These are phyloP conservation scores for Penicillium sp. DNA, from an alignment of 2,329 filamentous ascomycete genomes.

Conservation along the genomic window DNA sequence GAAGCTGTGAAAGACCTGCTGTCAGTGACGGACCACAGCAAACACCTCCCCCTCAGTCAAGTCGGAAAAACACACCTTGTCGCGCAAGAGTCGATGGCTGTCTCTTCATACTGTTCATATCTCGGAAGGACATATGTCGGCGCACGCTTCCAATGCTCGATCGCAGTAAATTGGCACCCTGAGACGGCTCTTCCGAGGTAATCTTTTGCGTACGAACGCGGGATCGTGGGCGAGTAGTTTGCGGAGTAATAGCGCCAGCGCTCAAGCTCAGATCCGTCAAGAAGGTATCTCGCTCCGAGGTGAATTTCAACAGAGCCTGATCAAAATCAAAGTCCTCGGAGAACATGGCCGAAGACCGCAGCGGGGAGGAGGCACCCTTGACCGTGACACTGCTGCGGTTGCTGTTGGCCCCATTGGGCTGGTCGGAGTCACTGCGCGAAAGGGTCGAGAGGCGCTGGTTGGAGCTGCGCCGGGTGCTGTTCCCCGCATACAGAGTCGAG, in stretches of 20 bases:
- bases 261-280: constrained; percentile 88
- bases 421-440: constrained; percentile 51
- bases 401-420: constrained; percentile 55
- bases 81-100: constrained; percentile 74
- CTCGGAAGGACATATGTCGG: constrained; percentile 86
- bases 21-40: constrained; percentile 12
- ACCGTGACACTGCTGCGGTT: constrained; percentile 68
- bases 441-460: constrained; percentile 49
- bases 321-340: constrained; percentile 87
- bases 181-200: constrained; percentile 66
- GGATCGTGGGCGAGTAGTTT: constrained; percentile 65
- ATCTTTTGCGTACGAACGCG: constrained; percentile 82
- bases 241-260: constrained; percentile 74
- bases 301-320: constrained; percentile 88
- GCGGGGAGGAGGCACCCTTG: constrained; percentile 42
- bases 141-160: constrained; percentile 80
- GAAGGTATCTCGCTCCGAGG: constrained; percentile 91
- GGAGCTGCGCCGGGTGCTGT: constrained; percentile 38
- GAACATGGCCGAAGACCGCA: constrained; percentile 38
- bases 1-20: constrained; percentile 53
- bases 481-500: constrained; percentile 29
- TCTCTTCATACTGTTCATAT: constrained; percentile 93
- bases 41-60: not conserved
- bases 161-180: constrained; percentile 48
- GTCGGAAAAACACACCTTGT: constrained; percentile 61